Conservation (phyloP, 202 grass and related monocot species). For the Zoysia matrella region DNA sequence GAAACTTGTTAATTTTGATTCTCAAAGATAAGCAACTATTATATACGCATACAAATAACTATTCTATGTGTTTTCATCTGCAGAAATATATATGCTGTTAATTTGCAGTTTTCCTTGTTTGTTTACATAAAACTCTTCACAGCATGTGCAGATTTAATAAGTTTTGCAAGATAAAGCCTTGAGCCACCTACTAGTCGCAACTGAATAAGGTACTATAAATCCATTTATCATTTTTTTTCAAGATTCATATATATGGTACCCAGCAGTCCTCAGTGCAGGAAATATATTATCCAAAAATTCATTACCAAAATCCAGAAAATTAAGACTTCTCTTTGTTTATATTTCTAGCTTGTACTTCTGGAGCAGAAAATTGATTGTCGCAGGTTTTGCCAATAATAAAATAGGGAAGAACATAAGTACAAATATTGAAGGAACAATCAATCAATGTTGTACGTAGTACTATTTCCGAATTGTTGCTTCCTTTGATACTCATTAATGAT, state of each 20-base stretch:
- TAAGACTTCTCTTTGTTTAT: not conserved
- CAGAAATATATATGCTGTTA: constrained; percentile 9
- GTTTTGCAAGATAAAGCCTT: not conserved
- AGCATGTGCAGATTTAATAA: not conserved
- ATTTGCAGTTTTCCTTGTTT: not conserved
- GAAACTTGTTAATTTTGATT: constrained; percentile 2
- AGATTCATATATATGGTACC: not conserved
- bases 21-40: constrained; percentile 14
- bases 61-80: constrained; percentile 12
- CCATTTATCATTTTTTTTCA: not conserved
- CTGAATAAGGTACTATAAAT: not conserved
- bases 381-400: constrained; percentile 5
- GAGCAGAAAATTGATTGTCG: not conserved
- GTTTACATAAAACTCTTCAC: constrained; percentile 10
- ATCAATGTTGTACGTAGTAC: not conserved
- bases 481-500: constrained; percentile 47
- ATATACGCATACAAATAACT: constrained; percentile 14
- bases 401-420: constrained; percentile 31
- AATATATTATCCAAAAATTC: not conserved
- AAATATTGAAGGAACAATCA: too few species aligned
- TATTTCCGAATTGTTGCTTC: constrained; percentile 53
- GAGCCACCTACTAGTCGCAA: not conserved
- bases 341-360: not conserved
- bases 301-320: not conserved
- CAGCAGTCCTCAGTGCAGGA: not conserved